A percentile compares a stretch with the other conserved stretches of the same genome.
Conservation (phyloP, 768 basidiomycete species). For the Lenzites betulinus region DNA sequence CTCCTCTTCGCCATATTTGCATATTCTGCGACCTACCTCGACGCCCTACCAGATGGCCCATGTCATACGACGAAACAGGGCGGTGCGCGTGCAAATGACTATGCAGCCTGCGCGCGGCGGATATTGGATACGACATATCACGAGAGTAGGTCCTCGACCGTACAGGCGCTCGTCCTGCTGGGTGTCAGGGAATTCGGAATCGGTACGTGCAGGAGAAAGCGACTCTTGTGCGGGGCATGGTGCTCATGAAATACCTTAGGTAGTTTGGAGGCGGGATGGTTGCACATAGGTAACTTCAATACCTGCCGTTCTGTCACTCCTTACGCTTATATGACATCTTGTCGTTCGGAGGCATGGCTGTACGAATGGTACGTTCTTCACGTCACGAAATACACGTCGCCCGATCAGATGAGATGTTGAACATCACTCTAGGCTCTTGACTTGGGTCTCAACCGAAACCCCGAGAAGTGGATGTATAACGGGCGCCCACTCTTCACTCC, state of each 20-base stretch:
- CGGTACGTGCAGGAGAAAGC: constrained; percentile 48
- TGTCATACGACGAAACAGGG: constrained; percentile 47
- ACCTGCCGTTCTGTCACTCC: too few relatives aligned
- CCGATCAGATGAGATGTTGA: neutral
- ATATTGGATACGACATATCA: constrained; percentile 61
- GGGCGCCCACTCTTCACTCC: constrained; percentile 61
- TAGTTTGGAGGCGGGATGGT: constrained; percentile 83
- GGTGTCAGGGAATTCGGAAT: constrained; percentile 87
- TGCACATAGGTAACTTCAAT: constrained; percentile 60
- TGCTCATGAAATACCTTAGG: constrained; percentile 32
- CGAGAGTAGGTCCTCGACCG: constrained; percentile 69
- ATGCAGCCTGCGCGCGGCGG: constrained; percentile 59
- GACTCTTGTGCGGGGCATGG: too few relatives aligned
- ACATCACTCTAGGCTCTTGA: constrained; percentile 62
- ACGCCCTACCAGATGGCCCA: constrained; percentile 35
- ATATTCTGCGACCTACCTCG: constrained; percentile 67
- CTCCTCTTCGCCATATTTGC: constrained; percentile 81
- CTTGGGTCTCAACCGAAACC: constrained; percentile 77
- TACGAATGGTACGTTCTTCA: constrained; percentile 60
- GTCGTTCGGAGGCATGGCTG: constrained; percentile 50
- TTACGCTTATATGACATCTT: neutral
- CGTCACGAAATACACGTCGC: too few relatives aligned
- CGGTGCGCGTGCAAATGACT: constrained; percentile 73
- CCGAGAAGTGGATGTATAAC: constrained; percentile 67
- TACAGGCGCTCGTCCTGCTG: constrained; percentile 79